These are phyloP conservation scores for Hypseocharis bilobata DNA, from an alignment of 441 rosid genomes.

Conservation along the genomic window DNA sequence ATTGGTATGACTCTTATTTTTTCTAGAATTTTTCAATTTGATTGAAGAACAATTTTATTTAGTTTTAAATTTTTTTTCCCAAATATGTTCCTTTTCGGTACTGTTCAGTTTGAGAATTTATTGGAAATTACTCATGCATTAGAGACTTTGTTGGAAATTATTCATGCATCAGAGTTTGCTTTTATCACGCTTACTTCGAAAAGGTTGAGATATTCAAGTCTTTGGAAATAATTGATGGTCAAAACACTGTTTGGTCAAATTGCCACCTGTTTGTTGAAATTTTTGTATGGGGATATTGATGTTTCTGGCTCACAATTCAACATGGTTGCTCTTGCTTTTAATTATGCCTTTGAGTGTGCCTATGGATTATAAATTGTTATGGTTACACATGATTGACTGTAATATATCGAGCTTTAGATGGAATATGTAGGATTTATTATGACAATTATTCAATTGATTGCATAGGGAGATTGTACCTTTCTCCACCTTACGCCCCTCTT, in stretches of 20 bases:
- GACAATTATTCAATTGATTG: neutral
- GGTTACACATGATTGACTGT: conserved; percentile 23
- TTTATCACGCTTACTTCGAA: conserved; percentile 11
- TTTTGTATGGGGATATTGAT: conserved; percentile 4
- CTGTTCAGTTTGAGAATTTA: neutral
- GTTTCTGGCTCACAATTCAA: conserved; percentile 29
- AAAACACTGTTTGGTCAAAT: conserved; percentile 20
- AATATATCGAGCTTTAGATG: neutral
- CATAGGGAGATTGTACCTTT: neutral
- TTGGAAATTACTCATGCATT: neutral
- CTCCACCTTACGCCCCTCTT: neutral
- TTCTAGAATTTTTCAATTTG: neutral
- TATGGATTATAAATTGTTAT: conserved; percentile 10
- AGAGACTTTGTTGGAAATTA: neutral
- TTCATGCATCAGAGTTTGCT: neutral
- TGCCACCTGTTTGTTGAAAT: conserved; percentile 15
- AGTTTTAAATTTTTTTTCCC: neutral
- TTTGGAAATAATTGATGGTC: conserved; percentile 13
- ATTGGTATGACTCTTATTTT: neutral
- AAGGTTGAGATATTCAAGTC: conserved; percentile 12
- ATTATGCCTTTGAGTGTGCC: conserved; percentile 21
- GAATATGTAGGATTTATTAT: conserved; percentile 1
- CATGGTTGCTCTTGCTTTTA: conserved; percentile 30
- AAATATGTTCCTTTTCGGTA: neutral
- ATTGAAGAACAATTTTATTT: neutral